A percentile compares a stretch with the other conserved stretches of the same genome.
Evolutionary conservation across 495 filamentous ascomycete species (phyloP).

Genomic region (Aspergillus egyptiacus): DNA sequence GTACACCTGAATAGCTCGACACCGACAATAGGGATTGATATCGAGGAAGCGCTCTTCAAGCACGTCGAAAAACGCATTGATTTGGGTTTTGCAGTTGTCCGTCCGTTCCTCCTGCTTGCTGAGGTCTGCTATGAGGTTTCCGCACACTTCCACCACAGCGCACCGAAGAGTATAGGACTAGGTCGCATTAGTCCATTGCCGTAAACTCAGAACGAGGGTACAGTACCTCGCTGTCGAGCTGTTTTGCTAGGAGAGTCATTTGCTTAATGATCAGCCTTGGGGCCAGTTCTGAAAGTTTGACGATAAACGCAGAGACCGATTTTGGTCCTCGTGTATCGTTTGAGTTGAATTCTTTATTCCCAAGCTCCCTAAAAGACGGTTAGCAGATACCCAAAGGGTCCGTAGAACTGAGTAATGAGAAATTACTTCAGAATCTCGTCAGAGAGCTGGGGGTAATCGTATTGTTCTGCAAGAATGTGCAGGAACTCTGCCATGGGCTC

Average conservation of each 20-base stretch:
- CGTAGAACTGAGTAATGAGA: no score
- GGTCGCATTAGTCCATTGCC: slow-evolving; percentile 16
- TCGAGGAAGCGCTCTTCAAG: slow-evolving; percentile 95
- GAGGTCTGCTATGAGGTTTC: slow-evolving; percentile 88
- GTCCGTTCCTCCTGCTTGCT: slow-evolving; percentile 84
- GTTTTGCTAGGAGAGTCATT: slow-evolving; percentile 87
- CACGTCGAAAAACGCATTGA: slow-evolving; percentile 94
- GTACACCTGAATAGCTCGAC: slow-evolving; percentile 87
- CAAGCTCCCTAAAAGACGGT: slow-evolving; percentile 60
- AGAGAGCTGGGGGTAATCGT: slow-evolving; percentile 92
- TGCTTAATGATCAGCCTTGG: slow-evolving; percentile 94
- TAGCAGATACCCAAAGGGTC: slow-evolving; percentile 18
- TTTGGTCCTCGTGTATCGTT: slow-evolving; percentile 95
- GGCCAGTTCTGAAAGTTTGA: slow-evolving; percentile 91
- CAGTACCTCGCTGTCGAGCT: slow-evolving; percentile 85
- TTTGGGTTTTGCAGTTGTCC: slow-evolving; percentile 87
- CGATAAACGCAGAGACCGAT: slow-evolving; percentile 93
- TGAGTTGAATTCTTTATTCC: slow-evolving; percentile 94
- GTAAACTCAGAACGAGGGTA: background rate
- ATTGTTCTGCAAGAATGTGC: slow-evolving; percentile 93
- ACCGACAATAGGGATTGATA: slow-evolving; percentile 93
- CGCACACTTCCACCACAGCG: slow-evolving; percentile 94
- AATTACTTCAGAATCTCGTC: slow-evolving; percentile 76
- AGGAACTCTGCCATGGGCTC: slow-evolving; percentile 99
- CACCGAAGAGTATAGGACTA: slow-evolving; percentile 90